Base-by-base conservation (phyloP, 768 basidiomycete genomes). In the Plicaturopsis crispa region DNA sequence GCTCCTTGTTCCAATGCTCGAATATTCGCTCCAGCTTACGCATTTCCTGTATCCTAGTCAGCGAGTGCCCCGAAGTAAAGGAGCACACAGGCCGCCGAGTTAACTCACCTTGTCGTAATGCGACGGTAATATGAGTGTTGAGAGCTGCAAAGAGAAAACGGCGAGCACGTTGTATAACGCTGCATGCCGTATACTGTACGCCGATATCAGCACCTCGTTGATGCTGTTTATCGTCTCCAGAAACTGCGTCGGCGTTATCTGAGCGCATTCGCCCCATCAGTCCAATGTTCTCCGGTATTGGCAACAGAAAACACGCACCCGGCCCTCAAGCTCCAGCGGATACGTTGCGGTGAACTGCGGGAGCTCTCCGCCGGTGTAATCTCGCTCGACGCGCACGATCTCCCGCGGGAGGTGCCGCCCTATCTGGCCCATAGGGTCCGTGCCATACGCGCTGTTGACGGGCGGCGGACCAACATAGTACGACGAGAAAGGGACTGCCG, bases 201-300 rank as follows among this genome's bases (percentile, higher is more conserved):
- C 96, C 4, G 80, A 80, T 33, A 91, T 85, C 39, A 99, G 72
- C 14, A 81, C 64, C 51, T 85, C 80, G 61, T 99, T 99, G 61
- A 98, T 79, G 17, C 80, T 71, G 51, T 93, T 92, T 55, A 98
- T 82, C 21, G 89, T 85, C 57, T 88, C 83, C 31, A 85, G 71
- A 56, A 93, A 97, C 50, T 90, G 80, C 3, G 84, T 87, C 17
- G 93, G 89, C 7, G 87, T 85, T 52, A 99, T 78, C 92, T 96
- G 52, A 16, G 26, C 11, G 4, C 36, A 31, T 6, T 16, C 40
- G 31, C 31, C 24, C 39, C 11, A 14, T n/a, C n/a, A n/a, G n/a
- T n/a, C n/a, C n/a, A 16, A 12, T 13, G 26, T 10, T 18, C 16
- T 12, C 3, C 13, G 14, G 35, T 23, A 40, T 33, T 16, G n/a